Conservation (phyloP, 2,329 filamentous ascomycete species). For the Pseudopyrenochaeta lycopersici region DNA sequence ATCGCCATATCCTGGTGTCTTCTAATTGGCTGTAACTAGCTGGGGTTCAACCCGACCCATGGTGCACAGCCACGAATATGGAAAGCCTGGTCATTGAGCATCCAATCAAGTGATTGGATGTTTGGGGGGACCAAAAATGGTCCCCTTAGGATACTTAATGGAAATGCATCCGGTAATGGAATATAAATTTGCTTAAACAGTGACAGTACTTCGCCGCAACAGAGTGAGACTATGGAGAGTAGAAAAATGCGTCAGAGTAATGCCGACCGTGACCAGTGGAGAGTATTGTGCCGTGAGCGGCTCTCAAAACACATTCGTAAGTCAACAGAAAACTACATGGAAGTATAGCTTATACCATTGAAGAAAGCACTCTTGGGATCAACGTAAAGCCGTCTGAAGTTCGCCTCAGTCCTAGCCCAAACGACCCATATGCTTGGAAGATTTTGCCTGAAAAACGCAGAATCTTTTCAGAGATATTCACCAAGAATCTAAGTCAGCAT, state of each 20-base stretch:
- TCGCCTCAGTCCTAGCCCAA: too few species aligned
- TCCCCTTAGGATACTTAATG: neutral
- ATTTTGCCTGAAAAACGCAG: too few species aligned
- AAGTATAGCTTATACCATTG: too few species aligned
- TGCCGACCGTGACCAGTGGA: neutral
- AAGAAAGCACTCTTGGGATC: too few species aligned
- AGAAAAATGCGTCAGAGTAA: constrained; percentile 3
- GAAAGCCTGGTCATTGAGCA: neutral
- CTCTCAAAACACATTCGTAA: neutral
- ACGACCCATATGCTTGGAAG: too few species aligned
- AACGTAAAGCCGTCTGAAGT: too few species aligned
- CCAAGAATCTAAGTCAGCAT: too few species aligned
- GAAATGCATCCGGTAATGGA: neutral
- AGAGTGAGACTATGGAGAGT: neutral
- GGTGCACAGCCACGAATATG: neutral
- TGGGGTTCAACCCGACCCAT: neutral
- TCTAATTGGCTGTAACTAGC: neutral
- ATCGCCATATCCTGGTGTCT: too few species aligned
- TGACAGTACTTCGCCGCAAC: neutral
- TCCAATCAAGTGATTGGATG: neutral
- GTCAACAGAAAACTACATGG: neutral
- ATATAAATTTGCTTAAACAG: too few species aligned
- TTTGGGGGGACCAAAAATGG: neutral
- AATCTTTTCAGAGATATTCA: too few species aligned
- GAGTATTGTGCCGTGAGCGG: constrained; percentile 1